phyloP scores from a whole-genome alignment of 495 filamentous ascomycete species.

The Lasiosphaeria ovina region DNA sequence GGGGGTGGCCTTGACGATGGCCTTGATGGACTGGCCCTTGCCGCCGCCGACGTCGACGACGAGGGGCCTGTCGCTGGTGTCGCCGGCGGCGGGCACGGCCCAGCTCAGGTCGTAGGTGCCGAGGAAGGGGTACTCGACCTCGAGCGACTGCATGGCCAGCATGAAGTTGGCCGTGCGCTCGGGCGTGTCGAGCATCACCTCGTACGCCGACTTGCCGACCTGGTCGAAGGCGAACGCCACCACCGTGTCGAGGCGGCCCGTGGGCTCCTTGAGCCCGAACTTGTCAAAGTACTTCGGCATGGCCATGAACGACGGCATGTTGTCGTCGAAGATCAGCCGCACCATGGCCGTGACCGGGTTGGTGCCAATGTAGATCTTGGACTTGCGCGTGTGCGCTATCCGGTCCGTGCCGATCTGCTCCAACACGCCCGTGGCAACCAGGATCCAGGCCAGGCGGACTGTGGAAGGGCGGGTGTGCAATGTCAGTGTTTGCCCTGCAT shows the following conservation, averaged over 20 bases:
- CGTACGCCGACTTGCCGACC: slow-evolving; percentile 25
- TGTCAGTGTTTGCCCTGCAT: neutral
- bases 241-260: slow-evolving; percentile 17
- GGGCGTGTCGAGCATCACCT: slow-evolving; percentile 18
- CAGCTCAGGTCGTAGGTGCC: slow-evolving; percentile 32
- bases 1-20: slow-evolving; percentile 23
- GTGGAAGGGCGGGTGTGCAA: no score
- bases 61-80: slow-evolving; percentile 14
- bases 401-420: slow-evolving; percentile 14
- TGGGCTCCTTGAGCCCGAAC: slow-evolving; percentile 24
- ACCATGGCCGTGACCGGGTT: slow-evolving; percentile 11
- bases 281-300: slow-evolving; percentile 30
- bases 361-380: slow-evolving; percentile 10
- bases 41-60: slow-evolving; percentile 40
- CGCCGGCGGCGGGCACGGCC: slow-evolving; percentile 15
- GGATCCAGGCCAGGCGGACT: slow-evolving; percentile 20
- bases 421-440: slow-evolving; percentile 19
- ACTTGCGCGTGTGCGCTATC: slow-evolving; percentile 24
- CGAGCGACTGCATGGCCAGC: slow-evolving; percentile 19
- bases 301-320: slow-evolving; percentile 10
- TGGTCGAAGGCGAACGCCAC: slow-evolving; percentile 19
- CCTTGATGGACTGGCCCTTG: slow-evolving; percentile 34
- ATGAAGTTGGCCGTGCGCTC: slow-evolving; percentile 21
- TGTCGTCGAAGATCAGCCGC: slow-evolving; percentile 3
- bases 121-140: slow-evolving; percentile 18